Percentiles rank a stretch among this genome's conserved stretches.
These are phyloP conservation scores for Fonsecaea erecta DNA, from an alignment of 2,329 filamentous ascomycete species.

Conservation along the genomic window DNA sequence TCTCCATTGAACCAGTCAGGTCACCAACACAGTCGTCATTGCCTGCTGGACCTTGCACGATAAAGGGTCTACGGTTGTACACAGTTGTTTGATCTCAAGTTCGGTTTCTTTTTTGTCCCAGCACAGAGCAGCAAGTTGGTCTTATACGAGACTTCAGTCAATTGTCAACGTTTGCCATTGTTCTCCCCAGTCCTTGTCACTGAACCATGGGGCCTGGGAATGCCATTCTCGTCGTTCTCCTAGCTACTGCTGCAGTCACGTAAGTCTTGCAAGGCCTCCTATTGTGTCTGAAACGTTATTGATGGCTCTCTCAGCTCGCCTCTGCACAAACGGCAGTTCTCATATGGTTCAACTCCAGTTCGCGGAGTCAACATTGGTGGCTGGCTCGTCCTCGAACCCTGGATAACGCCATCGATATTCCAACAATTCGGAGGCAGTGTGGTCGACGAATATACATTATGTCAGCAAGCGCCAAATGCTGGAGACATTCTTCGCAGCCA, in stretches of 20 bases:
- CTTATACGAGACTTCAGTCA: not conserved
- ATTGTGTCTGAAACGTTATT: not conserved
- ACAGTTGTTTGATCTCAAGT: constrained; percentile 6
- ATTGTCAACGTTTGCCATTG: not conserved
- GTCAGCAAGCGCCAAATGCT: constrained; percentile 57
- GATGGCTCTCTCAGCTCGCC: constrained; percentile 27
- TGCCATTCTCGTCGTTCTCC: constrained; percentile 27
- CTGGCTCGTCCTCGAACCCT: constrained; percentile 68
- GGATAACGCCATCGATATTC: constrained; percentile 68
- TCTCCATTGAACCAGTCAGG: not conserved
- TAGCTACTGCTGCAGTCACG: constrained; percentile 26
- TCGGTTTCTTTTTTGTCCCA: not conserved
- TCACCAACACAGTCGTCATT: constrained; percentile 2
- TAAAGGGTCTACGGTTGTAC: constrained; percentile 8
- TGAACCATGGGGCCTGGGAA: constrained; percentile 23
- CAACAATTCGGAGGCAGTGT: constrained; percentile 51
- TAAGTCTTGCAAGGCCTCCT: constrained; percentile 16
- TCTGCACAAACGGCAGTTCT: constrained; percentile 30
- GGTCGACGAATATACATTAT: constrained; percentile 64
- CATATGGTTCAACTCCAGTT: constrained; percentile 32
- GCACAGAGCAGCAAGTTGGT: not conserved
- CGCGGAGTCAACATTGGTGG: constrained; percentile 69
- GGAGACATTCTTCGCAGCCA: constrained; percentile 56
- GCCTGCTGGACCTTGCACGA: not conserved
- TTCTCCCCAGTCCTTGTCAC: not conserved